A percentile compares a stretch with the other conserved stretches of the same genome.
These are phyloP conservation scores for Plasmopara halstedii DNA, from an alignment of 352 stramenopile species.

Conservation along the genomic window DNA sequence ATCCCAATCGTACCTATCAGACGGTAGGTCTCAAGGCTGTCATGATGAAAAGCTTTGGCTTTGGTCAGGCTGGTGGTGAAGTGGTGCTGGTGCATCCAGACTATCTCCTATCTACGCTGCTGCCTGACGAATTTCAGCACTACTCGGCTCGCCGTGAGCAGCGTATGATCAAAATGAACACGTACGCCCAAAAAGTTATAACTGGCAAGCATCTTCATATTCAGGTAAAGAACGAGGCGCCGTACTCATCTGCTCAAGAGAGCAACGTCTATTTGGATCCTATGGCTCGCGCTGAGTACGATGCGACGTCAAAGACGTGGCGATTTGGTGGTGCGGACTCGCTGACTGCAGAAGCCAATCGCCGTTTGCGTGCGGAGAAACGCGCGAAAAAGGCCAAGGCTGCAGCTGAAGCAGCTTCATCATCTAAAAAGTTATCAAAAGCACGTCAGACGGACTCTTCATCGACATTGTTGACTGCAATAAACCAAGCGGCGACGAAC, in stretches of 20 bases:
- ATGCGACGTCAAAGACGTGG: constrained; percentile 58
- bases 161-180: constrained; percentile 67
- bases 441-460: constrained; percentile 20
- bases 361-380: constrained; percentile 28
- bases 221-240: constrained; percentile 74
- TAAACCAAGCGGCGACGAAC: constrained; percentile 42
- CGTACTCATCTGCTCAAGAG: constrained; percentile 75
- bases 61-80: constrained; percentile 70
- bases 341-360: constrained; percentile 24
- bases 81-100: constrained; percentile 62
- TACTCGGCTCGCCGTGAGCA: constrained; percentile 57
- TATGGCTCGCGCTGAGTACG: constrained; percentile 66
- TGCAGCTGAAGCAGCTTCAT: constrained; percentile 11
- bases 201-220: constrained; percentile 68
- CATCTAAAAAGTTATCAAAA: constrained; percentile 13
- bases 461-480: constrained; percentile 42
- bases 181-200: constrained; percentile 67
- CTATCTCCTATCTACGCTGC: constrained; percentile 13
- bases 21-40: constrained; percentile 72
- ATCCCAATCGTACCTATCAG: constrained; percentile 75
- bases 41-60: constrained; percentile 80
- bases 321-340: constrained; percentile 48
- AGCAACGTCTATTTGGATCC: constrained; percentile 83
- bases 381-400: constrained; percentile 40
- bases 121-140: constrained; percentile 30